phyloP scores from a whole-genome alignment of 1,139 yeast species.

The Yamadazyma atlantica region DNA sequence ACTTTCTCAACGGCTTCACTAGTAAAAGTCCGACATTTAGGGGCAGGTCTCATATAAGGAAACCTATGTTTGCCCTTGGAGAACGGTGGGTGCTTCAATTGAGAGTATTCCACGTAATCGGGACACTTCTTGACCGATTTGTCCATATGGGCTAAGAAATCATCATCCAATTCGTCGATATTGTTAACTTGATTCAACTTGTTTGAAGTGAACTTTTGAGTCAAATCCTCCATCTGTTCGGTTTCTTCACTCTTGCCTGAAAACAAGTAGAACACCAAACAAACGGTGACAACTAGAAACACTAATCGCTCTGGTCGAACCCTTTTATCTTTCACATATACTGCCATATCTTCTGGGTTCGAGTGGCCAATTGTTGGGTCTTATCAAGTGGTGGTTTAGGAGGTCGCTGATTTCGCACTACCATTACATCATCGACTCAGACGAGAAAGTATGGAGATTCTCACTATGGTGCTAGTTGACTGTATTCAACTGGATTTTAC shows the following conservation, averaged over 20 bases:
- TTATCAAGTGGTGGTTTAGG: too few relatives aligned
- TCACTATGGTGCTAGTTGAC: too few relatives aligned
- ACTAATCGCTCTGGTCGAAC: constrained; percentile 2
- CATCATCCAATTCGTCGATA: constrained; percentile 6
- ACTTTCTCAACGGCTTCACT: constrained; percentile 65
- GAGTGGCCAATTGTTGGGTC: too few relatives aligned
- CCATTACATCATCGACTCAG: neutral
- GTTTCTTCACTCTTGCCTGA: too few relatives aligned
- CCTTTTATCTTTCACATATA: constrained; percentile 4
- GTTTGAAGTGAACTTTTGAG: neutral
- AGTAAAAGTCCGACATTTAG: constrained; percentile 68
- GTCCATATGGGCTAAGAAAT: constrained; percentile 21
- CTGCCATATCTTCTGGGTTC: too few relatives aligned
- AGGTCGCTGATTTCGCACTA: neutral
- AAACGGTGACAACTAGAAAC: neutral
- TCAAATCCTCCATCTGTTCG: too few relatives aligned
- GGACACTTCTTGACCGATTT: constrained; percentile 30
- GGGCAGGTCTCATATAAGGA: constrained; percentile 77
- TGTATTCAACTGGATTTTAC: too few relatives aligned
- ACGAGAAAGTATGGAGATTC: too few relatives aligned
- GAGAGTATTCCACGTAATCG: constrained; percentile 42
- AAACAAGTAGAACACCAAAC: constrained; percentile 1
- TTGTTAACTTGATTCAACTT: neutral
- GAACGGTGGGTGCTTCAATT: constrained; percentile 47
- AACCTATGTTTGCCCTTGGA: constrained; percentile 48